These are phyloP conservation scores for Clathrus columnatus DNA, from an alignment of 768 basidiomycete species.

Conservation along the genomic window DNA sequence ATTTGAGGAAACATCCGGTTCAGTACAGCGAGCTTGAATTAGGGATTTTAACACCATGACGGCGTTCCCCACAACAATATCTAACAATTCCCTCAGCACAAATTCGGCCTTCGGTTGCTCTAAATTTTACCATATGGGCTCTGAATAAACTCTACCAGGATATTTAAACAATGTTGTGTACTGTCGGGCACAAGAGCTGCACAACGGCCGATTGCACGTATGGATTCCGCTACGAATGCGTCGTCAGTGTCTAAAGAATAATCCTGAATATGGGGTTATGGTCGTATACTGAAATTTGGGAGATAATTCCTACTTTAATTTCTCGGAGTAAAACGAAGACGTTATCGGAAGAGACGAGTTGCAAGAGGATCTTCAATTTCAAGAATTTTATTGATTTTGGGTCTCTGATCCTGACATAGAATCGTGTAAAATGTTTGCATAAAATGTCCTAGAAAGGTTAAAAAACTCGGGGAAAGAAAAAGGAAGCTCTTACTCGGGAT, in stretches of 20 bases:
- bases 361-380: conserved; percentile 70
- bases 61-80: conserved; percentile 67
- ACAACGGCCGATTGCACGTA: conserved; percentile 71
- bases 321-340: conserved; percentile 69
- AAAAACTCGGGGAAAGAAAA: not conserved
- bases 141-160: conserved; percentile 73
- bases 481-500: conserved; percentile 47
- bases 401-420: conserved; percentile 66
- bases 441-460: conserved; percentile 46
- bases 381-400: conserved; percentile 53
- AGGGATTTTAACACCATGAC: conserved; percentile 81
- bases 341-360: conserved; percentile 56
- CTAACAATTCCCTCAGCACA: conserved; percentile 29
- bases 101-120: not conserved
- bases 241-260: conserved; percentile 77
- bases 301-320: conserved; percentile 55
- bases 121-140: conserved; percentile 55
- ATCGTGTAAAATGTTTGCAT: conserved; percentile 48
- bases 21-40: conserved; percentile 40
- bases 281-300: not conserved
- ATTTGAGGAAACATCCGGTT: conserved; percentile 37
- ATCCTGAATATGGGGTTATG: conserved; percentile 38
- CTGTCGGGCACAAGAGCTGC: conserved; percentile 62
- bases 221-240: conserved; percentile 57
- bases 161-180: conserved; percentile 60